A percentile compares a stretch with the other conserved stretches of the same genome.
Conservation (phyloP, 2,329 filamentous ascomycete species). For the Aspergillus aculeatinus region DNA sequence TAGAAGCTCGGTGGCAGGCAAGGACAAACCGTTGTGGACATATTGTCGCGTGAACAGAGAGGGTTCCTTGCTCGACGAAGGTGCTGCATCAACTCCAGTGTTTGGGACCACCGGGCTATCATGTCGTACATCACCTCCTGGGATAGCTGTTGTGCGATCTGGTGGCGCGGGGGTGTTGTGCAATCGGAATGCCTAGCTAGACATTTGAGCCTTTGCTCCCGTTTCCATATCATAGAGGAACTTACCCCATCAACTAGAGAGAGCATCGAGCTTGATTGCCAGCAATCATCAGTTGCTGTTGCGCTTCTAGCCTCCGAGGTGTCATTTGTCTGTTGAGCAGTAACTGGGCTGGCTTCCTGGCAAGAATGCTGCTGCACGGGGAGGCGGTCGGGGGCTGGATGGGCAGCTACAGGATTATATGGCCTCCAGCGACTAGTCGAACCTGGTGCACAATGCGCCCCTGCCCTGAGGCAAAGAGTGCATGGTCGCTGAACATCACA, state of each 20-base stretch:
- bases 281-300: neutral
- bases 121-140: conserved; percentile 8
- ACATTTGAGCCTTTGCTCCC: neutral
- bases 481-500: neutral
- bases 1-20: conserved; percentile 11
- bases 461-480: neutral
- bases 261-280: conserved; percentile 24
- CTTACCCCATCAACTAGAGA: conserved; percentile 21
- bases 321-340: neutral
- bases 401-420: neutral
- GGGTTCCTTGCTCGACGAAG: neutral
- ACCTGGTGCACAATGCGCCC: neutral
- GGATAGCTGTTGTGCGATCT: conserved; percentile 16
- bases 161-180: conserved; percentile 14
- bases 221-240: no score
- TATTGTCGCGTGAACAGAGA: neutral
- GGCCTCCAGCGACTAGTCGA: neutral
- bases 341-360: neutral
- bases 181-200: conserved; percentile 20
- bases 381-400: neutral
- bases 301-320: neutral
- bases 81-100: neutral
- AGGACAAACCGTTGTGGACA: neutral
- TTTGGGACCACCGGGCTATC: neutral
- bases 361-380: neutral